Conservation (phyloP, 352 stramenopile species). For the Phytopythium boreale region DNA sequence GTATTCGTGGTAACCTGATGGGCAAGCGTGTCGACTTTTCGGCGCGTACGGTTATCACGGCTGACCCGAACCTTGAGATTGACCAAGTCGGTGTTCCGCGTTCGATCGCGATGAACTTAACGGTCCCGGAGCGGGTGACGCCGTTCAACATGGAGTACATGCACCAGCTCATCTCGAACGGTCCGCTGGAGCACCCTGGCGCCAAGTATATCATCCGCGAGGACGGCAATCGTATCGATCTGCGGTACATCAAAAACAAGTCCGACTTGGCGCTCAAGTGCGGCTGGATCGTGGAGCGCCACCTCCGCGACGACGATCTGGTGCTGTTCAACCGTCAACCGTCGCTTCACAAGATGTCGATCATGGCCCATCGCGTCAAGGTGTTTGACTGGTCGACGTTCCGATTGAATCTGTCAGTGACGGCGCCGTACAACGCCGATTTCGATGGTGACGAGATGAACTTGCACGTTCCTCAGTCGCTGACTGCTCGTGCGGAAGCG, state of each 20-base stretch:
- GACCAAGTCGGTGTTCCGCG: slow-evolving; percentile 98
- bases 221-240: slow-evolving; percentile 97
- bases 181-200: slow-evolving; percentile 95
- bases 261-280: slow-evolving; percentile 94
- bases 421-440: slow-evolving; percentile 99
- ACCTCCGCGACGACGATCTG: slow-evolving; percentile 98
- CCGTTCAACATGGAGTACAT: slow-evolving; percentile 97
- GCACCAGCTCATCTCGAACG: slow-evolving; percentile 95
- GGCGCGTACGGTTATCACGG: slow-evolving; percentile 99
- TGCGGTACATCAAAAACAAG: slow-evolving; percentile 98
- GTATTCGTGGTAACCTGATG: slow-evolving; percentile 99
- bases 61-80: slow-evolving; percentile 99
- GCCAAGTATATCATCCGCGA: slow-evolving; percentile 98
- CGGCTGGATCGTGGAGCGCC: slow-evolving; percentile 98
- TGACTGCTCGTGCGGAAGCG: slow-evolving; percentile 95
- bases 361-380: slow-evolving; percentile 99
- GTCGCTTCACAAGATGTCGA: slow-evolving; percentile 99
- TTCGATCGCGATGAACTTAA: slow-evolving; percentile 98
- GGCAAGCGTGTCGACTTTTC: slow-evolving; percentile 99
- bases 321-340: slow-evolving; percentile 99
- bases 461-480: slow-evolving; percentile 97
- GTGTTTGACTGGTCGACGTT: slow-evolving; percentile 99
- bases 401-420: slow-evolving; percentile 97
- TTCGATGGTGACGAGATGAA: slow-evolving; percentile 99
- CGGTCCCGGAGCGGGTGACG: slow-evolving; percentile 98